phyloP scores from a whole-genome alignment of 352 stramenopile genomes.

The Pythium guiyangense region DNA sequence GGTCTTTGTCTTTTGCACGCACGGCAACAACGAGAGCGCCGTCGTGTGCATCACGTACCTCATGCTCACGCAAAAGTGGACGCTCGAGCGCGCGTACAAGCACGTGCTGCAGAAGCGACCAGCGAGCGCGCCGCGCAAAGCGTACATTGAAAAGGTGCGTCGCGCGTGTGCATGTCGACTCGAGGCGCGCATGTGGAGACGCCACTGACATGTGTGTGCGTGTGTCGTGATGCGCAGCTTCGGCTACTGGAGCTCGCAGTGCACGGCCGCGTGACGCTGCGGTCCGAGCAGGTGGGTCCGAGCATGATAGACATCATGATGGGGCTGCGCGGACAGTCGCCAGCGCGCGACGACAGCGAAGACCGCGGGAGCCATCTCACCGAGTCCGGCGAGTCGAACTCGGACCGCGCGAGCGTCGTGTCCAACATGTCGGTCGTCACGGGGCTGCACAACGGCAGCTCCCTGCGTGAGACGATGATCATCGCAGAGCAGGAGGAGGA shows the following conservation, averaged over 20 bases:
- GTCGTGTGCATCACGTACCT: slow-evolving; percentile 67
- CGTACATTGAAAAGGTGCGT: slow-evolving; percentile 62
- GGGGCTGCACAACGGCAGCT: slow-evolving; percentile 42
- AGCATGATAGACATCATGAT: slow-evolving; percentile 80
- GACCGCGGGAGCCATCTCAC: slow-evolving; percentile 43
- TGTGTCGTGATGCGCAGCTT: slow-evolving; percentile 24
- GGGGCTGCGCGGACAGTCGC: slow-evolving; percentile 40
- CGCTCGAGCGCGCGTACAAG: slow-evolving; percentile 53
- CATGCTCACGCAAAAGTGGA: slow-evolving; percentile 55
- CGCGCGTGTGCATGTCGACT: neutral
- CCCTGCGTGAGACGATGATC: slow-evolving; percentile 58
- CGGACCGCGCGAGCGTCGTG: slow-evolving; percentile 52
- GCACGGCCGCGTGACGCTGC: slow-evolving; percentile 55
- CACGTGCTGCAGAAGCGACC: slow-evolving; percentile 57
- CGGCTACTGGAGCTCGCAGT: slow-evolving; percentile 46
- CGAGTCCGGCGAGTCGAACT: slow-evolving; percentile 30
- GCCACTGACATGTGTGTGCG: slow-evolving; percentile 1
- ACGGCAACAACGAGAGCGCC: slow-evolving; percentile 66
- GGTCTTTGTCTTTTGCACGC: slow-evolving; percentile 68
- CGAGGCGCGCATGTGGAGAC: neutral
- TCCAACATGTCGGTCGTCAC: slow-evolving; percentile 59
- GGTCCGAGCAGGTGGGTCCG: slow-evolving; percentile 51
- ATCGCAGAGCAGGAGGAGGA: slow-evolving; percentile 68
- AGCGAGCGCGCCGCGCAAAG: slow-evolving; percentile 50
- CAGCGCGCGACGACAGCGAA: slow-evolving; percentile 26